phyloP scores from a whole-genome alignment of 345 rosid species.

The Pugionium cornutum region DNA sequence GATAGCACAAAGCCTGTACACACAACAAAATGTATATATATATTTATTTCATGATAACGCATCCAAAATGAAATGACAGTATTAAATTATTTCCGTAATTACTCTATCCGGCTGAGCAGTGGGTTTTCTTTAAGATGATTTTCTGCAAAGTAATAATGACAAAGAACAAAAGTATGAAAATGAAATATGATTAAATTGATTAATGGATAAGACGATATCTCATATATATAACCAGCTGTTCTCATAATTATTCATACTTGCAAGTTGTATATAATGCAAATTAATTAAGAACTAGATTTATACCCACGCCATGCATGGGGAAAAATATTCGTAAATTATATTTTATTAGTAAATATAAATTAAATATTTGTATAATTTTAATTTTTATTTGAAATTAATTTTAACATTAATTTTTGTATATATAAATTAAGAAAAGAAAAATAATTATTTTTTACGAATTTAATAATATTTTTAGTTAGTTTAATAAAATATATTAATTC shows the following conservation, averaged over 20 bases:
- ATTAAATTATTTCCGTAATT: neutral
- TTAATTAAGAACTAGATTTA: neutral
- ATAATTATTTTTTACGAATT: too few relatives aligned
- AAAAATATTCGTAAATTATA: too few relatives aligned
- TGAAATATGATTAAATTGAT: neutral
- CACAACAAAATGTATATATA: constrained; percentile 3
- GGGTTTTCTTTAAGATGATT: constrained; percentile 14
- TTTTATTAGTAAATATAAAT: too few relatives aligned
- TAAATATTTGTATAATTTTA: too few relatives aligned
- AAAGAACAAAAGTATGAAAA: neutral
- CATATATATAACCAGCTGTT: neutral
- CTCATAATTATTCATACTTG: neutral
- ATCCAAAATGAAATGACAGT: constrained; percentile 11
- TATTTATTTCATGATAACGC: constrained; percentile 14
- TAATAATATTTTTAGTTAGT: too few relatives aligned
- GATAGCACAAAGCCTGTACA: too few relatives aligned
- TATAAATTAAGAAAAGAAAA: too few relatives aligned
- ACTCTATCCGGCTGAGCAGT: constrained; percentile 28
- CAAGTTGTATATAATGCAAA: neutral
- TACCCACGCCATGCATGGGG: too few relatives aligned
- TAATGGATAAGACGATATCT: constrained; percentile 11
- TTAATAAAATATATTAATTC: too few relatives aligned
- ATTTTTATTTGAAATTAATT: too few relatives aligned
- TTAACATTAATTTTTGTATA: too few relatives aligned
- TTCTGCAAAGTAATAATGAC: constrained; percentile 27